Percentiles rank a stretch among this genome's conserved stretches.
These are phyloP conservation scores for Lachnellula occidentalis DNA, from an alignment of 2,329 filamentous ascomycete species.

Conservation along the genomic window DNA sequence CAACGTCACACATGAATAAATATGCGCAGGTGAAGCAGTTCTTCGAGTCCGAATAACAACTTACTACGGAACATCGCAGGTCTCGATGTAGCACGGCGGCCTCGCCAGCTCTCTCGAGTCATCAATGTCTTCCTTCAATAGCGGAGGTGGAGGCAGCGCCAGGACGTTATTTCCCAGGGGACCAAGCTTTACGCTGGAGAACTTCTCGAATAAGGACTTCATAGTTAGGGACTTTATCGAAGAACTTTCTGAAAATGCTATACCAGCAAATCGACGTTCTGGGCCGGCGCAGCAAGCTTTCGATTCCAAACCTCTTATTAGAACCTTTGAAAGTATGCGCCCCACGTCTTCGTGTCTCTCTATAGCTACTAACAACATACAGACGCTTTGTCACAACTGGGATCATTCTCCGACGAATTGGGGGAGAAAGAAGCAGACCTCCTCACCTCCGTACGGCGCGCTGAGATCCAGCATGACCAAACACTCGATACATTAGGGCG, in stretches of 20 bases:
- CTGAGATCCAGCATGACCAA: slow-evolving; percentile 86
- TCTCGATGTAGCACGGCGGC: slow-evolving; percentile 21
- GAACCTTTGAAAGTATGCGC: slow-evolving; percentile 74
- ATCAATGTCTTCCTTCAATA: slow-evolving; percentile 27
- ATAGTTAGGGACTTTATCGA: slow-evolving; percentile 98
- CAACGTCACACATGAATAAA: neutral
- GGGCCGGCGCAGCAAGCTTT: slow-evolving; percentile 61
- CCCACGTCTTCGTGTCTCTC: neutral
- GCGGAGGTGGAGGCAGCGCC: slow-evolving; percentile 19
- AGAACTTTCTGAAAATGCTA: slow-evolving; percentile 77
- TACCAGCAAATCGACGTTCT: slow-evolving; percentile 75
- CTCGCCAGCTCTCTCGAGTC: slow-evolving; percentile 8
- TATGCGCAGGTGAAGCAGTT: neutral
- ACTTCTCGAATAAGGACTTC: slow-evolving; percentile 86
- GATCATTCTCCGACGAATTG: slow-evolving; percentile 71
- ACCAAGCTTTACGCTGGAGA: slow-evolving; percentile 80
- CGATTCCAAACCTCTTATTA: slow-evolving; percentile 93
- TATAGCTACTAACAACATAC: slow-evolving; percentile 24
- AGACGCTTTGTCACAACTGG: slow-evolving; percentile 64
- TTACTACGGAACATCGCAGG: neutral
- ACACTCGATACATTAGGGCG: slow-evolving; percentile 82
- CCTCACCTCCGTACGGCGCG: slow-evolving; percentile 80
- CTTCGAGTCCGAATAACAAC: neutral
- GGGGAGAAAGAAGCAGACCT: slow-evolving; percentile 89
- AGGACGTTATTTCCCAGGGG: slow-evolving; percentile 66